Evolutionary conservation across 1,139 yeast species (phyloP).

Genomic region (Magnusiomyces suaveolens): DNA sequence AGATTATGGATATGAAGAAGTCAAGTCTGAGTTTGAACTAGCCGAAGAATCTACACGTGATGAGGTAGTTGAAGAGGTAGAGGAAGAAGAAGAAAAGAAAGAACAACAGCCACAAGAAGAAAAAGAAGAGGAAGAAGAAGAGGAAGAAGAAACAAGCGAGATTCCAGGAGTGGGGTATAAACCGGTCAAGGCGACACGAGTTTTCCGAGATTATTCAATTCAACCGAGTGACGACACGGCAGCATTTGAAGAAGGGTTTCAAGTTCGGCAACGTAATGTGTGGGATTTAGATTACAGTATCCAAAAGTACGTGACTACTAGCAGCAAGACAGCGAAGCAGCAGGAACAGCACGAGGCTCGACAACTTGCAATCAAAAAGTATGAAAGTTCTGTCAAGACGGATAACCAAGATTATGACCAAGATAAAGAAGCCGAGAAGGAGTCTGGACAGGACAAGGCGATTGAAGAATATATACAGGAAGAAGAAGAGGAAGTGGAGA

Average conservation of each 20-base stretch:
- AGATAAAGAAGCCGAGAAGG: not conserved
- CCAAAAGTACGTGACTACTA: not conserved
- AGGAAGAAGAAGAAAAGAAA: not conserved
- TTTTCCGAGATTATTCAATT: conserved; percentile 12
- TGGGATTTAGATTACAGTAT: conserved; percentile 1
- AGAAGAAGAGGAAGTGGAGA: not conserved
- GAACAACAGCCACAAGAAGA: conserved; percentile 10
- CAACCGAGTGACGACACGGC: not conserved
- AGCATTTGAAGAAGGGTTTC: not conserved
- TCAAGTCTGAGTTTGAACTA: conserved; percentile 8
- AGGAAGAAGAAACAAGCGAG: conserved; percentile 5
- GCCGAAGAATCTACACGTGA: not conserved
- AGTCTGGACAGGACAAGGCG: not conserved
- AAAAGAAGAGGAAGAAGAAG: conserved; percentile 8
- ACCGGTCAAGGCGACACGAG: conserved; percentile 4
- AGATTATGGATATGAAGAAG: conserved; percentile 11
- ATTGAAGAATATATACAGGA: not conserved
- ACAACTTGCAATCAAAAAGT: not conserved
- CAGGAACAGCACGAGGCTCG: not conserved
- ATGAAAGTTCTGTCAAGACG: conserved; percentile 4
- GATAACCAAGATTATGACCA: not conserved
- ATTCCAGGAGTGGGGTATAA: not conserved
- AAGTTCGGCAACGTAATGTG: not conserved
- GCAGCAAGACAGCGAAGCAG: not conserved
- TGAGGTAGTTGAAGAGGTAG: not conserved